Evolutionary conservation across 2,329 filamentous ascomycete species (phyloP).

Genomic region (Aaosphaeria pasadenensis): DNA sequence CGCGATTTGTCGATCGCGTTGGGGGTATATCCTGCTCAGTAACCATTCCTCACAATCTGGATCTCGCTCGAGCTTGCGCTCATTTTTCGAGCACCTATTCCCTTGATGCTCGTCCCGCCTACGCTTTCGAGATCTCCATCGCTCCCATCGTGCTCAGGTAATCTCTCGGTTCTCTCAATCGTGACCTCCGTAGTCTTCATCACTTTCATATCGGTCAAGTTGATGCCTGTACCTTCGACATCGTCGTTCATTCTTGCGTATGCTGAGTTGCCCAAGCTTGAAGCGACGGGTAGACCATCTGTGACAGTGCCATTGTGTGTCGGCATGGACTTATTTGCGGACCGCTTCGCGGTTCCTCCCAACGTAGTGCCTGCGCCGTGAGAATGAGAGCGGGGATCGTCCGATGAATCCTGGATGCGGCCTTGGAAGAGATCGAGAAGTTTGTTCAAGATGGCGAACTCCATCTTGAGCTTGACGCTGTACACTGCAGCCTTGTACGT

Average conservation of each 20-base stretch:
- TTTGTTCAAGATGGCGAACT: slow-evolving; percentile 50
- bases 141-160: neutral
- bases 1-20: too few relatives aligned
- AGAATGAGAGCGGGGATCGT: slow-evolving; percentile 2
- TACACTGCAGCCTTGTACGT: slow-evolving; percentile 40
- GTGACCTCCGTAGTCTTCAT: slow-evolving; percentile 11
- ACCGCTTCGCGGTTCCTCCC: neutral
- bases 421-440: slow-evolving; percentile 13
- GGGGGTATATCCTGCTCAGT: neutral
- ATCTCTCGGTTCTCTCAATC: slow-evolving; percentile 4
- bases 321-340: neutral
- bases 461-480: slow-evolving; percentile 48
- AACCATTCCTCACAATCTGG: slow-evolving; percentile 5
- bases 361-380: neutral
- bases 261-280: slow-evolving; percentile 7
- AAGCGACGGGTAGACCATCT: neutral
- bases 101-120: neutral
- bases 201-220: slow-evolving; percentile 7
- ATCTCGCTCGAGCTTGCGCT: slow-evolving; percentile 6
- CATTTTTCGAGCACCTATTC: neutral
- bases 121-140: slow-evolving; percentile 4
- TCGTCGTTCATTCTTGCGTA: slow-evolving; percentile 10
- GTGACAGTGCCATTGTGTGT: slow-evolving; percentile 1
- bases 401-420: slow-evolving; percentile 6
- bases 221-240: neutral